These are phyloP conservation scores for Phanerochaete sordida DNA, from an alignment of 768 basidiomycete species.

Conservation along the genomic window DNA sequence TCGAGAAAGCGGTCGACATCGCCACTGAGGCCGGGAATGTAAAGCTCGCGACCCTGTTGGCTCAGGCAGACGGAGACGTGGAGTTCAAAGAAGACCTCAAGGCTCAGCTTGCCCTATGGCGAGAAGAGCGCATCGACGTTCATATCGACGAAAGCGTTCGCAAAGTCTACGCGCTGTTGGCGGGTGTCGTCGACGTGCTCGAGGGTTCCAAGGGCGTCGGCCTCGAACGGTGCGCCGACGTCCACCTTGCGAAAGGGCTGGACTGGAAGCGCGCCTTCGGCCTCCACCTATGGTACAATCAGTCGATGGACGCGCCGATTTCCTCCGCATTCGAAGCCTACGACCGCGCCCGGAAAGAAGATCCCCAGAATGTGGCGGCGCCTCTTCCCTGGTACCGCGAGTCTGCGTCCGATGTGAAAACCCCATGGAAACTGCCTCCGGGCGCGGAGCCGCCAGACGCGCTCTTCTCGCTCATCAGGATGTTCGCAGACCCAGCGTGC, in stretches of 20 bases:
- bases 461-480: constrained; percentile 75
- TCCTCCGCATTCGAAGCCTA: constrained; percentile 66
- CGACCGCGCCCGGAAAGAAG: constrained; percentile 37
- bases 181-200: constrained; percentile 66
- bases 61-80: constrained; percentile 80
- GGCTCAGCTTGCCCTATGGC: constrained; percentile 81
- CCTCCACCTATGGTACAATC: constrained; percentile 85
- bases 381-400: constrained; percentile 61
- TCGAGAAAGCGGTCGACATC: constrained; percentile 74
- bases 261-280: constrained; percentile 97
- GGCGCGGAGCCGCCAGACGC: constrained; percentile 59
- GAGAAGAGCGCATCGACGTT: constrained; percentile 66
- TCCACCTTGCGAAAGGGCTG: constrained; percentile 65
- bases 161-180: constrained; percentile 80
- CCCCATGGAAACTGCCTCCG: constrained; percentile 40
- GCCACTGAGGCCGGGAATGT: constrained; percentile 31
- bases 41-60: constrained; percentile 76
- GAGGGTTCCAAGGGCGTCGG: constrained; percentile 51
- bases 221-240: constrained; percentile 48
- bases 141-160: constrained; percentile 66
- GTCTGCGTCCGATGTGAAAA: constrained; percentile 15
- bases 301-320: constrained; percentile 67
- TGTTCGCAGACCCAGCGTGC: constrained; percentile 69
- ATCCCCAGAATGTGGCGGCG: constrained; percentile 40
- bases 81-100: constrained; percentile 70